phyloP scores from a whole-genome alignment of 768 basidiomycete genomes.

The Tephrocybe rancida region DNA sequence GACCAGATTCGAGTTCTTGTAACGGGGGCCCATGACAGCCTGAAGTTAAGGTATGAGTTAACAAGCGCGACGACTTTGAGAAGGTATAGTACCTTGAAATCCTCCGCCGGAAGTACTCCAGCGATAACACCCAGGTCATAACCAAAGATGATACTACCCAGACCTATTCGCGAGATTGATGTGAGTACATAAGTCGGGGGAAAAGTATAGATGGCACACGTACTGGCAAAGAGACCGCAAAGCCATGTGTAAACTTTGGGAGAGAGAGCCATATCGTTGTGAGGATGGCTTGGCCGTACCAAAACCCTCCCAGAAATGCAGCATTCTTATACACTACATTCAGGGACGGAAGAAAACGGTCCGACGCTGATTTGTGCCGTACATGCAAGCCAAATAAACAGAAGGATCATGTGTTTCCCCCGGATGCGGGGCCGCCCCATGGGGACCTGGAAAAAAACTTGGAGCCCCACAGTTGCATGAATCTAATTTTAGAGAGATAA shows the following conservation, averaged over 20 bases:
- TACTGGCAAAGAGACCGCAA: conserved; percentile 53
- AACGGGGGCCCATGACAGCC: conserved; percentile 34
- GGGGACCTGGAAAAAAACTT: background rate
- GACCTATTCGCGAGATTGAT: conserved; percentile 22
- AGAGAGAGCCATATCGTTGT: conserved; percentile 32
- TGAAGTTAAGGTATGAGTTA: background rate
- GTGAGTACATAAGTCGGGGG: background rate
- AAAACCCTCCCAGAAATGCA: no score
- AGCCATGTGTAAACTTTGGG: conserved; percentile 58
- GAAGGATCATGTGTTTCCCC: conserved; percentile 2
- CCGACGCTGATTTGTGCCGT: background rate
- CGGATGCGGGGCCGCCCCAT: background rate
- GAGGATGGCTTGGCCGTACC: background rate
- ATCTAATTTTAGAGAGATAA: background rate
- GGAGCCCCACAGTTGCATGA: background rate
- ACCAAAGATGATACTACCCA: conserved; percentile 49
- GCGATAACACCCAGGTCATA: conserved; percentile 57
- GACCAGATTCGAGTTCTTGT: conserved; percentile 34
- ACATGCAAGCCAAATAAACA: background rate
- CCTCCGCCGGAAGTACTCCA: conserved; percentile 40
- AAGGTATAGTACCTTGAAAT: conserved; percentile 30
- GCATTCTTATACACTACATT: background rate
- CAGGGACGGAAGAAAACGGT: background rate
- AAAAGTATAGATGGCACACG: background rate
- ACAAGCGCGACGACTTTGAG: background rate